Percentiles rank a stretch among this genome's conserved stretches.
Evolutionary conservation across 768 basidiomycete genomes (phyloP).

Genomic region (Suillus paluster): DNA sequence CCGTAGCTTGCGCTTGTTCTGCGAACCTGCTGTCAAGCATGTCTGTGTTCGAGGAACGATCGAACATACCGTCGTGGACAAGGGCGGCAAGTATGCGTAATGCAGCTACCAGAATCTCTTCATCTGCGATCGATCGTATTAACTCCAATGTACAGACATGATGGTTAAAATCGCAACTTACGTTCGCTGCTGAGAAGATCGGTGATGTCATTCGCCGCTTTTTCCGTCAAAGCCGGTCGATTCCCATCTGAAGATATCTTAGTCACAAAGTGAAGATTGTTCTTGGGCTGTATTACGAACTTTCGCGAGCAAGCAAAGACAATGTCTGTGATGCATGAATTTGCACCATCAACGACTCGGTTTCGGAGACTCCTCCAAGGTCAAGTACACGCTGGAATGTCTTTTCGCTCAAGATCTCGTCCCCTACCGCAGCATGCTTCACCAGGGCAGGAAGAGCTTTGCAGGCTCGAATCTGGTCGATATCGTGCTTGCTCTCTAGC

Average conservation of each 20-base stretch:
- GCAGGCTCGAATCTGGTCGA: conserved; percentile 9
- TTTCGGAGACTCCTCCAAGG: background rate
- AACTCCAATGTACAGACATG: background rate
- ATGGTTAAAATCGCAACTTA: background rate
- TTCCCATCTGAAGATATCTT: background rate
- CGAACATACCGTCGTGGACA: conserved; percentile 1
- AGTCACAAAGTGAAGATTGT: background rate
- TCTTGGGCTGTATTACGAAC: background rate
- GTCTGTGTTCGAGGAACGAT: background rate
- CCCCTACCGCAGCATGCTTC: background rate
- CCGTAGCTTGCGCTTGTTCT: background rate
- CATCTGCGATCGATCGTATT: background rate
- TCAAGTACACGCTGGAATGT: conserved; percentile 8
- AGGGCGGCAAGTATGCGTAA: conserved; percentile 11
- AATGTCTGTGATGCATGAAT: conserved; percentile 10
- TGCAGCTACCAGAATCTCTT: conserved; percentile 5
- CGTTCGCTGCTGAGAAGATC: conserved; percentile 1
- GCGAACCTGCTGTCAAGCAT: background rate
- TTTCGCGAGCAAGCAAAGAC: conserved; percentile 2
- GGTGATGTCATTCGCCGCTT: conserved; percentile 1
- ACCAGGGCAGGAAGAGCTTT: conserved; percentile 9
- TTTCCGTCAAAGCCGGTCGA: conserved; percentile 2
- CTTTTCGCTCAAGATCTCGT: conserved; percentile 2
- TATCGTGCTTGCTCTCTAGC: conserved; percentile 6
- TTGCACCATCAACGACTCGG: conserved; percentile 5